Percentiles rank a stretch among this genome's conserved stretches.
Evolutionary conservation across 2,329 filamentous ascomycete genomes (phyloP).

Genomic region (Cladosporium sp.): DNA sequence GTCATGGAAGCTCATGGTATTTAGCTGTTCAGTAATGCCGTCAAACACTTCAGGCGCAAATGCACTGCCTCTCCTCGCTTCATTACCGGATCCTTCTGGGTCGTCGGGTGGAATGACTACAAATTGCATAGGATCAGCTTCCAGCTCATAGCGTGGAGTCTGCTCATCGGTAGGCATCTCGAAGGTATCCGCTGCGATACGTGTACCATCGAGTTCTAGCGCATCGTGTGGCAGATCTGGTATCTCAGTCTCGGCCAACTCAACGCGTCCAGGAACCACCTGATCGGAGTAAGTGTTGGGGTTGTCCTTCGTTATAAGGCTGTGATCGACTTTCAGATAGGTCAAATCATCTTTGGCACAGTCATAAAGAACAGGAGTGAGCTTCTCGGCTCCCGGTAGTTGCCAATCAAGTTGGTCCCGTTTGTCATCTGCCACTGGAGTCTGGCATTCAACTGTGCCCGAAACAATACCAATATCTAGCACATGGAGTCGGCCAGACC

Average conservation of each 20-base stretch:
- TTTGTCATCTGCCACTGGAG: constrained; percentile 22
- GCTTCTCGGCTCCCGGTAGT: constrained; percentile 50
- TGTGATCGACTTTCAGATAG: constrained; percentile 54
- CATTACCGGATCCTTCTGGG: constrained; percentile 14
- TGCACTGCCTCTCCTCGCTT: constrained; percentile 37
- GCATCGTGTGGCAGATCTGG: constrained; percentile 17
- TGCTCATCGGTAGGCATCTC: constrained; percentile 24
- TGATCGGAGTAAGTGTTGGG: constrained; percentile 20
- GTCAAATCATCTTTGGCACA: constrained; percentile 40
- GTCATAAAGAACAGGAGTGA: constrained; percentile 48
- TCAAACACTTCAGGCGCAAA: constrained; percentile 45
- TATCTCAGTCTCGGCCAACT: constrained; percentile 25
- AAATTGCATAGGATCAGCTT: constrained; percentile 33
- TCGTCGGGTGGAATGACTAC: constrained; percentile 32
- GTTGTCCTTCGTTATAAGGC: constrained; percentile 42
- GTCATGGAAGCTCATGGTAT: constrained; percentile 16
- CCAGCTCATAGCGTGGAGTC: constrained; percentile 34
- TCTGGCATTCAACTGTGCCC: constrained; percentile 24
- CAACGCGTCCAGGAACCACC: constrained; percentile 23
- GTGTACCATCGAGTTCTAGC: constrained; percentile 30
- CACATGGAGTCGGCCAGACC: constrained; percentile 50
- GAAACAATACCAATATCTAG: constrained; percentile 53
- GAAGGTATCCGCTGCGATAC: constrained; percentile 17
- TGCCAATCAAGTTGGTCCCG: constrained; percentile 22
- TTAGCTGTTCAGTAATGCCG: constrained; percentile 15